Conservation (phyloP, 1,284 basidiomycete species). For the Sphaerobolus stellatus region DNA sequence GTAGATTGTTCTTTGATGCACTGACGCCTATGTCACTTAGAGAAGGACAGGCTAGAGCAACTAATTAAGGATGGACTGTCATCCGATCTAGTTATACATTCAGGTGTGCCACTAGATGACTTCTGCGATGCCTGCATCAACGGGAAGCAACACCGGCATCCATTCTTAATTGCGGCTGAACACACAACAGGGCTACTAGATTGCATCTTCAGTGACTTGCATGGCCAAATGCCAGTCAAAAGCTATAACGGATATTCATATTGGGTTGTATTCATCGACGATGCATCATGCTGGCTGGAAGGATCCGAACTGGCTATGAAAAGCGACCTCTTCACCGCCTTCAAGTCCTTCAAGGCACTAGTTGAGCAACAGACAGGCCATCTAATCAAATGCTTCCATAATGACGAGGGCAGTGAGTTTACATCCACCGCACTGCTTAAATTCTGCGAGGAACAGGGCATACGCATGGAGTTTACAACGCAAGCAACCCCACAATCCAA, state of each 20-base stretch:
- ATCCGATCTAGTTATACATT: no score
- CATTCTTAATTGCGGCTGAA: constrained; percentile 18
- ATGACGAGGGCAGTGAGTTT: constrained; percentile 30
- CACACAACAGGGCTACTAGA: constrained; percentile 20
- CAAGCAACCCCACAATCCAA: no score
- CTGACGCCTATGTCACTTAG: no score
- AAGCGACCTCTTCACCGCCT: constrained; percentile 18
- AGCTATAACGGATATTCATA: constrained; percentile 29
- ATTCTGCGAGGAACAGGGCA: no score
- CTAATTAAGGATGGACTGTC: no score
- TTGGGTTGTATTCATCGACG: constrained; percentile 37
- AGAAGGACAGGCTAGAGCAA: no score
- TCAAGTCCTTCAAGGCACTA: constrained; percentile 22
- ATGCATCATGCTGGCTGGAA: constrained; percentile 19
- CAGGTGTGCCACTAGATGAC: no score
- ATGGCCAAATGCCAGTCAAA: constrained; percentile 29
- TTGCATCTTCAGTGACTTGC: constrained; percentile 36
- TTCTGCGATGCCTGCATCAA: constrained; percentile 24
- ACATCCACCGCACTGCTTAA: constrained; percentile 28
- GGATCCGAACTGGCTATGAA: constrained; percentile 21
- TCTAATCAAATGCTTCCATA: constrained; percentile 24
- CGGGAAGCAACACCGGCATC: constrained; percentile 20
- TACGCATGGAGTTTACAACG: no score
- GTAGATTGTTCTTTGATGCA: no score
- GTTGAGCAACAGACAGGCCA: constrained; percentile 22